phyloP scores from a whole-genome alignment of 2,329 filamentous ascomycete species.

The Nigrograna mackinnonii region DNA sequence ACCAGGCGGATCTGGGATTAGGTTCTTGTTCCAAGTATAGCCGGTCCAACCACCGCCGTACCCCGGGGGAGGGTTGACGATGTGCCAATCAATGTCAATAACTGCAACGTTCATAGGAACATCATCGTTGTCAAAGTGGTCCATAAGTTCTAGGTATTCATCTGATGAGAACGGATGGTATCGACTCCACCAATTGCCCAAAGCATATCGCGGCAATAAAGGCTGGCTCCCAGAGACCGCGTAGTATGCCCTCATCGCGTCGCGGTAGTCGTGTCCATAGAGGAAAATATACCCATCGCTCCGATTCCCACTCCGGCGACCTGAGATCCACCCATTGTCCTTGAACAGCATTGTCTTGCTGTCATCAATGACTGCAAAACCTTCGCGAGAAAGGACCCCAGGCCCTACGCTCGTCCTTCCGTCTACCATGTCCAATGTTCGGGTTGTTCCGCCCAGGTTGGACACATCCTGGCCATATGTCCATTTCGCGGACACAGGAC shows the following conservation, averaged over 20 bases:
- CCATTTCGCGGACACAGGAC: conserved; percentile 52
- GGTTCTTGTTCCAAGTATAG: conserved; percentile 63
- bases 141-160: conserved; percentile 62
- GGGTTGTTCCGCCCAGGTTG: conserved; percentile 53
- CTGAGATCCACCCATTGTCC: conserved; percentile 55
- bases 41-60: conserved; percentile 60
- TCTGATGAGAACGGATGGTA: conserved; percentile 62
- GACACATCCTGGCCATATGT: conserved; percentile 51
- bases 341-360: conserved; percentile 61
- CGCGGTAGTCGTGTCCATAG: conserved; percentile 61
- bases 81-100: conserved; percentile 70
- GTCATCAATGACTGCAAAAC: conserved; percentile 60
- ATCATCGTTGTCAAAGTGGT: conserved; percentile 54
- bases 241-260: conserved; percentile 59
- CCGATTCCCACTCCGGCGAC: conserved; percentile 50
- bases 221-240: conserved; percentile 61
- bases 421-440: conserved; percentile 59
- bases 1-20: conserved; percentile 59
- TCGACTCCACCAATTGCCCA: conserved; percentile 70
- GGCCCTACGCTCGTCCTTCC: conserved; percentile 54
- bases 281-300: conserved; percentile 64
- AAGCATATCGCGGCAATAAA: conserved; percentile 58
- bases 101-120: conserved; percentile 64
- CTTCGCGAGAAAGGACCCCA: conserved; percentile 56
- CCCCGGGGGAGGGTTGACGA: conserved; percentile 47